Evolutionary conservation across 495 filamentous ascomycete genomes (phyloP), one percentile per base, ranked within the genome.

Genomic region (Emericellopsis terricola): DNA sequence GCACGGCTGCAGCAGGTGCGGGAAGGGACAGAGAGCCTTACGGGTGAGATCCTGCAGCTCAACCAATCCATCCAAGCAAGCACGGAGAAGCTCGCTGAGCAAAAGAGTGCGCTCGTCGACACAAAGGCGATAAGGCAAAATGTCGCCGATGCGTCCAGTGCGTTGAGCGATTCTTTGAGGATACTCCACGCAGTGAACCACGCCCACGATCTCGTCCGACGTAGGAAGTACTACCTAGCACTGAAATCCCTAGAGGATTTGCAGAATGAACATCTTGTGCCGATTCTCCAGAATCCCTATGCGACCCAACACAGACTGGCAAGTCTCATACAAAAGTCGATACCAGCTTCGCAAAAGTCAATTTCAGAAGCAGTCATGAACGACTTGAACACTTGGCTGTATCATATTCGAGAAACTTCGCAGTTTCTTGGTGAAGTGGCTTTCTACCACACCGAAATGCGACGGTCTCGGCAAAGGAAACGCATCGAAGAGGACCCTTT

Each of bases 381-480:
- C 1, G 89, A 99, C 54, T 55, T 99, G 23, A 96, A 94, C 51
- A 94, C 81, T 2, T 99, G 89, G 89, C 62, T 99, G n/a, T 96
- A 76, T 49, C 75, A 81, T 19, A 92, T 99, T 39, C 74, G 91
- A 38, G 91, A 96, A 51, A 91, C 85, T 21, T 92, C 85, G 0
- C 85, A 93, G 40, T 92, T 87, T 36, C 60, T 99, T 15, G 89
- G 89, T 3, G 86, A 96, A 53, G 78, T 99, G n/a, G 85, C 89
- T 15, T 85, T 99, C 48, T 94, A 85, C 46, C 81, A 92, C 46
- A 96, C 89, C 0, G 77, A 92, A 41, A 64, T 91, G 44, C 71
- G 89, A n/a, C 73, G 86, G 38, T 68, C 67, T 24, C 66, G 89
- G 34, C 83, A 92, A 43, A 81, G 85, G 47, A 74, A 86, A 38